Evolutionary conservation across 805 yeast genomes (phyloP), one percentile per base, ranked within the genome.

Genomic region (Priceomyces carsonii): DNA sequence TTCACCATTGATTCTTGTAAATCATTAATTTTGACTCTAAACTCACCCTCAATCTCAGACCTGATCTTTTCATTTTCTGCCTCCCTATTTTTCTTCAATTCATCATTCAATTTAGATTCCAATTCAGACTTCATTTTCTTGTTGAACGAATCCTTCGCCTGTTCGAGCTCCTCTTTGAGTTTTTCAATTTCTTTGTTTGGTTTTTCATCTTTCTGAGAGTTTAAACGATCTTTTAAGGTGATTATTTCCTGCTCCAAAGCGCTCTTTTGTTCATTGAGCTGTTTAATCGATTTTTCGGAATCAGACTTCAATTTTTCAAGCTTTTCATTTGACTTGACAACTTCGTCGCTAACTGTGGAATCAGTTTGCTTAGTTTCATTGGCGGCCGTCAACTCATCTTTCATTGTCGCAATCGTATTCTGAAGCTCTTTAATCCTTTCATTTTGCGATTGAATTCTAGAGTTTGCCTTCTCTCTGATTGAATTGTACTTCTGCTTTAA

Each of bases 81-180:
- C 4, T 55, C 45, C 6, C 52, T 51, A 33, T 55, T 52, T 22
- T 57, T 56, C 30, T 65, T 66, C 48, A 59, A 58, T 1, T 67
- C 66, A 33, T 50, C 58, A 43, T 50, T 45, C 24, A 57, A 43
- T 18, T 50, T 51, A 26, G 35, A 39, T 40, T 40, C 41, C 17
- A 47, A 34, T 20, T 36, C 32, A 26, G 9, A 3, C 14, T n/a
- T n/a, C n/a, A n/a, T n/a, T n/a, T n/a, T n/a, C n/a, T n/a, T n/a
- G n/a, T n/a, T n/a, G n/a, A n/a, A n/a, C n/a, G n/a, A 6, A 9
- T 24, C 26, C 39, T 51, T 47, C 36, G 49, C 53, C 35, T 48
- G 47, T 10, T 47, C 52, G 26, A 45, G 48, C 19, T 45, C 44
- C 14, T 35, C 45, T n/a, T 34, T 27, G 6, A 34, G 29, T 4